Percentiles rank a stretch among this genome's conserved stretches.
These are phyloP conservation scores for Lachancea sp. DNA, from an alignment of 805 yeast genomes.

Conservation along the genomic window DNA sequence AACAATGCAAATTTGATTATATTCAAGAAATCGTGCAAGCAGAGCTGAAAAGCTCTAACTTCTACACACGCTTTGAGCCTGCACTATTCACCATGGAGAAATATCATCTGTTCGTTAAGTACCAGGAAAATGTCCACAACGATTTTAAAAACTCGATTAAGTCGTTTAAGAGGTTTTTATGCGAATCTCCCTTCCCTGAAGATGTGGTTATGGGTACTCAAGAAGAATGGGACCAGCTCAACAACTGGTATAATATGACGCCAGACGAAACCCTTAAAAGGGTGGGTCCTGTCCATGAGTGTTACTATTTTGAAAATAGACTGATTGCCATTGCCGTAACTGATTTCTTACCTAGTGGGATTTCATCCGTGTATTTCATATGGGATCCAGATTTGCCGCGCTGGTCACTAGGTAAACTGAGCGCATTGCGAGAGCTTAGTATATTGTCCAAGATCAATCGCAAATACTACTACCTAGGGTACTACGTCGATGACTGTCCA, in stretches of 20 bases:
- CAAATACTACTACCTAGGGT: slow-evolving; percentile 68
- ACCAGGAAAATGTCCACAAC: slow-evolving; percentile 65
- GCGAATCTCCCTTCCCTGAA: slow-evolving; percentile 55
- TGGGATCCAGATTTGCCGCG: slow-evolving; percentile 78
- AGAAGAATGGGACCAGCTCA: slow-evolving; percentile 26
- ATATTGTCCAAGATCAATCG: slow-evolving; percentile 38
- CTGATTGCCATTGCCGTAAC: slow-evolving; percentile 71
- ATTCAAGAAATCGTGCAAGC: slow-evolving; percentile 35
- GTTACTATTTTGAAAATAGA: slow-evolving; percentile 57
- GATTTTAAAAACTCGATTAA: slow-evolving; percentile 45
- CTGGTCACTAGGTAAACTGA: slow-evolving; percentile 68
- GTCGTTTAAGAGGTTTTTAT: slow-evolving; percentile 60
- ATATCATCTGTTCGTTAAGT: slow-evolving; percentile 53
- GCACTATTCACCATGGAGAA: slow-evolving; percentile 51
- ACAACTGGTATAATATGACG: slow-evolving; percentile 34
- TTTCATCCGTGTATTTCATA: slow-evolving; percentile 81
- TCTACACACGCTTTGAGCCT: slow-evolving; percentile 46
- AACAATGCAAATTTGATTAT: slow-evolving; percentile 20
- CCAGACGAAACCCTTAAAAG: slow-evolving; percentile 17
- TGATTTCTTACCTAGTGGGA: slow-evolving; percentile 67
- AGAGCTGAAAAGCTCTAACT: slow-evolving; percentile 28
- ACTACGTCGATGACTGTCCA: slow-evolving; percentile 67
- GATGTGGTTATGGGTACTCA: slow-evolving; percentile 19
- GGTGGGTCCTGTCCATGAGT: slow-evolving; percentile 69
- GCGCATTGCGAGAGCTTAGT: slow-evolving; percentile 65